Percentiles rank a stretch among this genome's conserved stretches.
Conservation (phyloP, 169 alveolate genomes). For the Miamiensis avidus region DNA sequence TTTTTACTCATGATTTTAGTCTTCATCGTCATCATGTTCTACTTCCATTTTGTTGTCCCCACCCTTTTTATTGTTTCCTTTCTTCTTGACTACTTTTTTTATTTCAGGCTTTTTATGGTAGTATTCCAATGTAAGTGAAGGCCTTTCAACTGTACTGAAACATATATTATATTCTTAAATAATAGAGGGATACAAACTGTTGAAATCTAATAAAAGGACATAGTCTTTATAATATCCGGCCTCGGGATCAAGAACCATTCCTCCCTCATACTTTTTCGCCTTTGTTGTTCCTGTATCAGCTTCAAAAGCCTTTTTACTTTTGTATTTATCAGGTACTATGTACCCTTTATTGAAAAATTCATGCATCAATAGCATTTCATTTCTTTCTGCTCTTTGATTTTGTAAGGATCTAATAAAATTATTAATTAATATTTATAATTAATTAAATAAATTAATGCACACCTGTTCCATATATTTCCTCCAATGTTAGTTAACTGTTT, state of each 20-base stretch:
- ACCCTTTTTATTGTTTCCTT: constrained; percentile 18
- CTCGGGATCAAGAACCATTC: constrained; percentile 97
- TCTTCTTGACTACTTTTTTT: constrained; percentile 25
- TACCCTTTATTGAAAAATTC: constrained; percentile 89
- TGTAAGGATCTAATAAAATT: constrained; percentile 54
- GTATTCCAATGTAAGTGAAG: constrained; percentile 31
- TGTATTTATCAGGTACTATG: constrained; percentile 78
- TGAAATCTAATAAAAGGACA: constrained; percentile 97
- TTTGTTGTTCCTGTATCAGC: constrained; percentile 67
- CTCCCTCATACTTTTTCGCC: constrained; percentile 94
- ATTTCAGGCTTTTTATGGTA: not conserved
- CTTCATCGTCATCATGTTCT: constrained; percentile 40
- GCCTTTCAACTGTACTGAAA: constrained; percentile 94
- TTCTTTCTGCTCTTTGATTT: constrained; percentile 95
- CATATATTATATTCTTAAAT: constrained; percentile 98
- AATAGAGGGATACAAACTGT: constrained; percentile 98
- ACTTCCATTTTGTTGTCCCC: constrained; percentile 24
- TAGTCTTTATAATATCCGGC: constrained; percentile 96
- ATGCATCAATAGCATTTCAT: constrained; percentile 95
- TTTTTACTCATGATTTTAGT: constrained; percentile 54
- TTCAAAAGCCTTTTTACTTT: constrained; percentile 49
- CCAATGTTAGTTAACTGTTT: constrained; percentile 95
- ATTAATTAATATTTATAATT: not conserved
- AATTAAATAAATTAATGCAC: constrained; percentile 61
- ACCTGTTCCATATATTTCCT: constrained; percentile 94